Conservation (phyloP, 2,329 filamentous ascomycete genomes). For the Colletotrichum tabaci region DNA sequence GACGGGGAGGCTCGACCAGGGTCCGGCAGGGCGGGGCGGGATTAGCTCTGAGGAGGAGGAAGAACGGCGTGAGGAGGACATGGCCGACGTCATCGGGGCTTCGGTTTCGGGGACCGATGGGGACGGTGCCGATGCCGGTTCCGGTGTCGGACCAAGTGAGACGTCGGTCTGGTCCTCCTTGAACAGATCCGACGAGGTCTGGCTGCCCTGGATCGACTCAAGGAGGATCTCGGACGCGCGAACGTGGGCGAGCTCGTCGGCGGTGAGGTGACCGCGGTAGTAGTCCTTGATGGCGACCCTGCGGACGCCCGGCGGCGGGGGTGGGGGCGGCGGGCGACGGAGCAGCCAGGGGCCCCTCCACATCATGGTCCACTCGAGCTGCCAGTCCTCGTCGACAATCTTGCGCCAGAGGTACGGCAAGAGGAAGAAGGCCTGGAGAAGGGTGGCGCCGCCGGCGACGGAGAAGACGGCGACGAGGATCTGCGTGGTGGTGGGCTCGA, state of each 20-base stretch:
- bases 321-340: conserved; percentile 53
- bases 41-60: conserved; percentile 44
- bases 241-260: conserved; percentile 59
- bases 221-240: conserved; percentile 54
- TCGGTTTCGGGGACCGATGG: conserved; percentile 38
- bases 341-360: conserved; percentile 64
- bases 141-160: conserved; percentile 37
- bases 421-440: conserved; percentile 63
- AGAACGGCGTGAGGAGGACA: conserved; percentile 4
- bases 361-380: conserved; percentile 63
- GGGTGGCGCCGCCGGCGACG: conserved; percentile 57
- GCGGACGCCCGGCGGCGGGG: conserved; percentile 54
- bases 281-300: conserved; percentile 64
- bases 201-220: conserved; percentile 49
- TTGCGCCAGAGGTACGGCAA: conserved; percentile 67
- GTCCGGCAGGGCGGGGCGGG: conserved; percentile 53
- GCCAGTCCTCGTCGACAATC: conserved; percentile 67
- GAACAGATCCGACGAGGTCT: conserved; percentile 46
- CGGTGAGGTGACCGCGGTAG: conserved; percentile 64
- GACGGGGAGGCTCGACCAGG: conserved; percentile 59
- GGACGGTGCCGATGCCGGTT: conserved; percentile 44
- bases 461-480: conserved; percentile 58
- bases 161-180: conserved; percentile 50
- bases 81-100: conserved; percentile 13
- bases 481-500: conserved; percentile 45